Base-by-base conservation (phyloP, 2,329 filamentous ascomycete genomes). In the Aspergillus awamori region DNA sequence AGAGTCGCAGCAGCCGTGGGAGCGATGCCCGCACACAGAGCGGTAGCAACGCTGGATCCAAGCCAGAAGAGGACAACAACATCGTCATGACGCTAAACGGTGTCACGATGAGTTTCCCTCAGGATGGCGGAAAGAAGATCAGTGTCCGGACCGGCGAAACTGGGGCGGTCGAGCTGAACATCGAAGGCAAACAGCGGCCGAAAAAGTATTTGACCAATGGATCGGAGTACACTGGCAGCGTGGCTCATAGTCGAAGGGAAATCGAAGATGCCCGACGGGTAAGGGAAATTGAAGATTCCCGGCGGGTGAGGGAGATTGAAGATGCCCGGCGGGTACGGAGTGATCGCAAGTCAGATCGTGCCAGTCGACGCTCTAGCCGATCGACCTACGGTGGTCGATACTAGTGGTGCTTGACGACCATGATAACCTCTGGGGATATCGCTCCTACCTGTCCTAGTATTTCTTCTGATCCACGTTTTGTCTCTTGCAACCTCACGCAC, bases 1-100 rank as follows among this genome's bases (percentile, higher is more conserved):
- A 78, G 58, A 79, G 72, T 60, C 75, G 74, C 63, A 77, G 77
- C 67, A 79, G 77, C 65, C 76, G 75, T 26, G 76, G 71, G 28
- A 79, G 74, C 57, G 74, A 76, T 57, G 65, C 69, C 30, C 70
- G 72, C 6, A 76, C 73, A n/a, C 70, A 71, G 38, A 70, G 65
- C 33, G 74, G 70, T 26, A 74, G 76, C 59, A 71, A 69, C 22
- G 69, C 68, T 22, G 69, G 72, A 13, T 71, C 73, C 48, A 75
- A 74, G 53, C 63, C 65, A 11, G 74, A 76, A 22, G 76, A 77
- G 11, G 70, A 75, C 49, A 74, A 76, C 57, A 75, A 72, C 54
- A 74, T 79, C 63, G 73, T 73, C 52, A 76, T 79, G 65, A 72
- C 68, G 15, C 72, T 79, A 65, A 74, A 77, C 49, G 77, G 77